Base-by-base conservation (phyloP, 257 asterid species). In the Petrea volubilis region DNA sequence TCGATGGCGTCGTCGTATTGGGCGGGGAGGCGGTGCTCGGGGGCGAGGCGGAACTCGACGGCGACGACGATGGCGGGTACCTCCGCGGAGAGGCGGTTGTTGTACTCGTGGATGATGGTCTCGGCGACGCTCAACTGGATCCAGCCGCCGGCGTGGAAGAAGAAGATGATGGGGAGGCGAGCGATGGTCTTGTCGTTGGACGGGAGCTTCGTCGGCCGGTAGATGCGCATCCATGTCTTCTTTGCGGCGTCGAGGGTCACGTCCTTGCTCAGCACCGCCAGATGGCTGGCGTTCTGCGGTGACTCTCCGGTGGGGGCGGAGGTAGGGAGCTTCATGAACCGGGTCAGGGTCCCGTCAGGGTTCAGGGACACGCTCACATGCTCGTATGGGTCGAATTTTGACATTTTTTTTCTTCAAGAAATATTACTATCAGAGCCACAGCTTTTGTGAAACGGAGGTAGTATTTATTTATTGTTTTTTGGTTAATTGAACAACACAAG, bases 1-100 rank as follows among this genome's bases (percentile, higher is more conserved):
- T 90, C 98, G 29, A 87, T 24, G 0, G 92, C 95, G 27, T 95
- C 98, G 2, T 92, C 95, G 77, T 92, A 95, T 67, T 83, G 95
- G 0, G 94, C 88, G 1, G 99, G 98, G n/a, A 92, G 96, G 61
- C 87, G 87, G 70, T 53, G 64, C 80, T 92, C 99, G 1, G 98
- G 98, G 0, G 98, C 98, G 17, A 81, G 87, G 38, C 97, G 91
- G 79, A 75, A 92, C 38, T 85, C 90, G 24, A 90, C 90, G 5
- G 91, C 80, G 11, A 92, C 78, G 20, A 92, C 68, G 4, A 95
- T 78, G 55, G 96, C 88, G 12, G 92, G 83, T 15, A 87, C 71
- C 33, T 85, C 96, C 25, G 77, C 67, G 34, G 88, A 67, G 68
- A 84, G 27, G 20, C 74, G 70, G 82, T 87, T 88, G 73, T 75